A percentile compares a stretch with the other conserved stretches of the same genome.
Conservation (phyloP, 306 rosid genomes). For the Lablab purpureus region DNA sequence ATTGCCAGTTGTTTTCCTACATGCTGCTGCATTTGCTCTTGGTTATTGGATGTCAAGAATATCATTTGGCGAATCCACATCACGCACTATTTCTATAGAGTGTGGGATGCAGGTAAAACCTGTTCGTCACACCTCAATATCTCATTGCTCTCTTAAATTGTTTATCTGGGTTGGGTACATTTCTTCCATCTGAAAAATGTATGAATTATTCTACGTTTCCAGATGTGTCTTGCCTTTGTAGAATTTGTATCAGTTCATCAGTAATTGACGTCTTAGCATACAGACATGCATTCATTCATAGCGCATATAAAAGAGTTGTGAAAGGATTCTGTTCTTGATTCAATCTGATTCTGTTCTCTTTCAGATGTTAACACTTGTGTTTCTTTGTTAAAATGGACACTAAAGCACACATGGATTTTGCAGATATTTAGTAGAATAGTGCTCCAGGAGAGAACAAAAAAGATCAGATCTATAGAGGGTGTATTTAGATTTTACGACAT, state of each 20-base stretch:
- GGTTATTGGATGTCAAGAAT: conserved; percentile 86
- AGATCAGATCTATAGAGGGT: neutral
- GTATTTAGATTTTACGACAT: no score
- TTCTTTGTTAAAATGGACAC: neutral
- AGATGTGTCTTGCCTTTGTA: conserved; percentile 24
- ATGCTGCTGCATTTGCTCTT: conserved; percentile 86
- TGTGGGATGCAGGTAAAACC: conserved; percentile 93
- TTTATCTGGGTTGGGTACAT: conserved; percentile 7
- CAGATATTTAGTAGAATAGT: neutral
- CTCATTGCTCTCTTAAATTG: conserved; percentile 30
- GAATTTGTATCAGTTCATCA: neutral
- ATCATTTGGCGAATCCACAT: conserved; percentile 95
- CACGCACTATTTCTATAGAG: conserved; percentile 96
- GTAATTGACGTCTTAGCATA: conserved; percentile 13
- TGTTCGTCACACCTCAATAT: neutral
- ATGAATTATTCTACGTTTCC: neutral
- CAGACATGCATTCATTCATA: neutral
- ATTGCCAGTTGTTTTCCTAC: conserved; percentile 84
- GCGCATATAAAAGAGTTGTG: neutral
- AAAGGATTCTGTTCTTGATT: conserved; percentile 24
- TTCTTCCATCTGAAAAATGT: neutral
- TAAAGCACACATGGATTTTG: neutral
- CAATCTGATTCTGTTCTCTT: neutral
- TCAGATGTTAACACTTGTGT: no score
- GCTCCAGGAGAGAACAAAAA: neutral